Percentiles rank a stretch among this genome's conserved stretches.
phyloP scores from a whole-genome alignment of 306 rosid genomes.

The Castanea crenata region DNA sequence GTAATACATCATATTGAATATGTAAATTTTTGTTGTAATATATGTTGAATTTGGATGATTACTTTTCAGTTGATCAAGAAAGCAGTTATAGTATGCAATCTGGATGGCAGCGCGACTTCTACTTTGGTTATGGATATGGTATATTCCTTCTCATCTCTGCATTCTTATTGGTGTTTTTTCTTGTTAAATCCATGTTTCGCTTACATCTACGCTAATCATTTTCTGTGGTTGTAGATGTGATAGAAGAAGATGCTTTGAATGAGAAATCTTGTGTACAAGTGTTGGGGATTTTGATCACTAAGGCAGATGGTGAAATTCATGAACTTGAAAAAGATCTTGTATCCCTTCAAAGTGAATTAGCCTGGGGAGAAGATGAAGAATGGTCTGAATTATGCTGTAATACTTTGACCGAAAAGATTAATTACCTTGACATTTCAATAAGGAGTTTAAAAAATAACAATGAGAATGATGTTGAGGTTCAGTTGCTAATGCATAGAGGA shows the following conservation, averaged over 20 bases:
- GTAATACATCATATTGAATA: slow-evolving; percentile 1
- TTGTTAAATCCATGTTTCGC: neutral
- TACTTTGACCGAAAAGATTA: slow-evolving; percentile 53
- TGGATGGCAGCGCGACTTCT: slow-evolving; percentile 49
- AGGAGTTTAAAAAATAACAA: slow-evolving; percentile 39
- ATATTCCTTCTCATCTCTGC: slow-evolving; percentile 6
- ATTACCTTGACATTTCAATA: slow-evolving; percentile 35
- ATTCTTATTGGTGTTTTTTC: neutral
- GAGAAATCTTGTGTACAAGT: slow-evolving; percentile 55
- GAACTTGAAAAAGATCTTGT: slow-evolving; percentile 56
- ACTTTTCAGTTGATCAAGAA: slow-evolving; percentile 37
- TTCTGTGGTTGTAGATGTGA: slow-evolving; percentile 43
- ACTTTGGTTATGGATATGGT: slow-evolving; percentile 52
- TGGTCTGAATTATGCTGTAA: slow-evolving; percentile 47
- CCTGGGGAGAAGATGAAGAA: slow-evolving; percentile 37
- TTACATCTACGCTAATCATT: slow-evolving; percentile 5
- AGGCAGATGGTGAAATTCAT: slow-evolving; percentile 57
- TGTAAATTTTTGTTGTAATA: neutral
- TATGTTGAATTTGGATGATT: slow-evolving; percentile 21
- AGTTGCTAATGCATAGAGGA: slow-evolving; percentile 28
- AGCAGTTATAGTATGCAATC: slow-evolving; percentile 24
- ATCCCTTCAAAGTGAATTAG: slow-evolving; percentile 56
- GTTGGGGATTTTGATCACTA: slow-evolving; percentile 45
- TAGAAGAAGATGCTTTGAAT: slow-evolving; percentile 64
- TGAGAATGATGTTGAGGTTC: slow-evolving; percentile 29